phyloP scores from a whole-genome alignment of 768 basidiomycete genomes.

The Goffeauzyma gilvescens region DNA sequence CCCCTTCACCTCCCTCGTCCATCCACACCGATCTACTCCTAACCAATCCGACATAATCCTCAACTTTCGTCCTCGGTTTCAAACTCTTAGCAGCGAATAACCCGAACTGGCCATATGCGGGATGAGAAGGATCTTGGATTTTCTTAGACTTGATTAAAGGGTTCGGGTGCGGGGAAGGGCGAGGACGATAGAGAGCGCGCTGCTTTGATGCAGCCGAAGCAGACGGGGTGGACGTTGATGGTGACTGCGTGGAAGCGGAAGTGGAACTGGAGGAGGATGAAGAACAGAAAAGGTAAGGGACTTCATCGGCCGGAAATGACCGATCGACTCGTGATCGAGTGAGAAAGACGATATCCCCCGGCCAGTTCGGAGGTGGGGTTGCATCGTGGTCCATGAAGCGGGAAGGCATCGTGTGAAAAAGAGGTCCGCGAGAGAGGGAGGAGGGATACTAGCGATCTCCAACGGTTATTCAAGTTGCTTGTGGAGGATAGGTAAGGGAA shows the following conservation, averaged over 20 bases:
- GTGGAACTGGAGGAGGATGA: no score
- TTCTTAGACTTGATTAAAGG: constrained; percentile 41
- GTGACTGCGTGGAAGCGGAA: no score
- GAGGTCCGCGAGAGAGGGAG: no score
- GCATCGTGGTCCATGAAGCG: constrained; percentile 13
- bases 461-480: no score
- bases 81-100: constrained; percentile 63
- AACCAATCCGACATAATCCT: constrained; percentile 68
- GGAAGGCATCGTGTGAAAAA: no score
- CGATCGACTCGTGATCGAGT: constrained; percentile 29
- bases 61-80: constrained; percentile 44
- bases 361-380: constrained; percentile 39
- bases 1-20: neutral
- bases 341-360: constrained; percentile 42
- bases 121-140: constrained; percentile 42
- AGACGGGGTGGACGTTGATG: no score
- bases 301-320: no score
- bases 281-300: neutral
- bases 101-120: constrained; percentile 58
- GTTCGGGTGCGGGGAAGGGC: constrained; percentile 15
- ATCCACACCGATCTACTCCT: neutral
- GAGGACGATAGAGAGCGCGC: constrained; percentile 35
- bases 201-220: no score
- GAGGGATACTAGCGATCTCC: no score
- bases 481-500: no score